These are phyloP conservation scores for Apiospora koreana DNA, from an alignment of 2,329 filamentous ascomycete species.

Conservation along the genomic window DNA sequence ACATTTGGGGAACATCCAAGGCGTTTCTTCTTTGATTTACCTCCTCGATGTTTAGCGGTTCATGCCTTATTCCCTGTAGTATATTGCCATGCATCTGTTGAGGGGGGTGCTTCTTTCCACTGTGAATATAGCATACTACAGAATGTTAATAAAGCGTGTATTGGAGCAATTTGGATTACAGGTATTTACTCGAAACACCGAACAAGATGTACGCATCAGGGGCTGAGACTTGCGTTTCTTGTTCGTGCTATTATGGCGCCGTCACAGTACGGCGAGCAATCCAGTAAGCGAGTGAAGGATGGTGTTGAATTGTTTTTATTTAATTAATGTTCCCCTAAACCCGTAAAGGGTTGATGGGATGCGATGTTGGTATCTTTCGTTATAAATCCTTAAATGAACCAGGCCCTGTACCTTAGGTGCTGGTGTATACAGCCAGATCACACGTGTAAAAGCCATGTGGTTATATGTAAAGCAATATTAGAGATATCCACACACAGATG, in stretches of 20 bases:
- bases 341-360: background rate
- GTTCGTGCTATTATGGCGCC: too few relatives aligned
- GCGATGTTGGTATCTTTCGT: background rate
- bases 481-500: background rate
- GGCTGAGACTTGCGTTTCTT: too few relatives aligned
- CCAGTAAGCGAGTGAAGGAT: background rate
- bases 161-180: background rate
- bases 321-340: background rate
- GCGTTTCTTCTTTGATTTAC: background rate
- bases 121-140: background rate
- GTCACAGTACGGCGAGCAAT: too few relatives aligned
- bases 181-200: background rate
- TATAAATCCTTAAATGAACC: background rate
- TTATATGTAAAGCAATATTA: background rate
- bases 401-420: background rate
- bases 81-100: background rate
- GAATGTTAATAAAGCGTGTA: background rate
- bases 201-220: background rate
- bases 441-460: background rate
- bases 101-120: background rate
- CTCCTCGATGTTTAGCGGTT: background rate
- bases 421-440: background rate
- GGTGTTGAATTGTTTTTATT: background rate
- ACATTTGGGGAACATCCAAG: background rate
- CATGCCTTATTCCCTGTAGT: background rate